Evolutionary conservation across 345 rosid genomes (phyloP).

Genomic region (Lenwebbia sp.): DNA sequence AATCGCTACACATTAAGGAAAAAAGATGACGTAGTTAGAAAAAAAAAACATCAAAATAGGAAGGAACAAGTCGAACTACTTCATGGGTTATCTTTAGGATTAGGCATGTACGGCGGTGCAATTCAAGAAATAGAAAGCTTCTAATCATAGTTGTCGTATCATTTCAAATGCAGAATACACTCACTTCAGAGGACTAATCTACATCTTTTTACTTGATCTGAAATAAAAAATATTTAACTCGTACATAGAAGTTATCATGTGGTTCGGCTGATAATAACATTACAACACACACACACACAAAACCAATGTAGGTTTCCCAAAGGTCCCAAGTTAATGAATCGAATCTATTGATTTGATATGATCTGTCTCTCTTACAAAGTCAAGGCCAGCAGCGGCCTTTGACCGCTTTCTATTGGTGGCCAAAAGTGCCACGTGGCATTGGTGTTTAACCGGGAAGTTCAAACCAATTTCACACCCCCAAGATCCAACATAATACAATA

Average conservation of each 20-base stretch:
- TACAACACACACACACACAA: neutral
- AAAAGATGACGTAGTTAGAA: neutral
- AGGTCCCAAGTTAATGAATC: neutral
- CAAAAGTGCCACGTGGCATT: neutral
- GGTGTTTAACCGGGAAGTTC: neutral
- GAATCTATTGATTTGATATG: neutral
- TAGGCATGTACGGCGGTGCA: rapidly evolving
- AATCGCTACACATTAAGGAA: neutral
- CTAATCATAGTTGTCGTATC: rapidly evolving
- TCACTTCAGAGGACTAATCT: rapidly evolving
- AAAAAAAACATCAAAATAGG: neutral
- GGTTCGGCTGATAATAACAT: neutral
- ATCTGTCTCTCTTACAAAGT: neutral
- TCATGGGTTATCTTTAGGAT: neutral
- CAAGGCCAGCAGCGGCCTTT: neutral
- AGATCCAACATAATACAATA: neutral
- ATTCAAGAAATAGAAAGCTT: neutral
- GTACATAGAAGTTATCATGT: neutral
- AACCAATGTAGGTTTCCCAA: neutral
- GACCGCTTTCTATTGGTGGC: neutral
- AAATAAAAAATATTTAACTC: neutral
- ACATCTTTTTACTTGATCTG: neutral
- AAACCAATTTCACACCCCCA: neutral
- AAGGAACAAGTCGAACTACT: neutral
- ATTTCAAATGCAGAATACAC: rapidly evolving